Evolutionary conservation across 2,329 filamentous ascomycete species (phyloP), one percentile per base, ranked within the genome.

Genomic region (Arthrobotrys iridis): DNA sequence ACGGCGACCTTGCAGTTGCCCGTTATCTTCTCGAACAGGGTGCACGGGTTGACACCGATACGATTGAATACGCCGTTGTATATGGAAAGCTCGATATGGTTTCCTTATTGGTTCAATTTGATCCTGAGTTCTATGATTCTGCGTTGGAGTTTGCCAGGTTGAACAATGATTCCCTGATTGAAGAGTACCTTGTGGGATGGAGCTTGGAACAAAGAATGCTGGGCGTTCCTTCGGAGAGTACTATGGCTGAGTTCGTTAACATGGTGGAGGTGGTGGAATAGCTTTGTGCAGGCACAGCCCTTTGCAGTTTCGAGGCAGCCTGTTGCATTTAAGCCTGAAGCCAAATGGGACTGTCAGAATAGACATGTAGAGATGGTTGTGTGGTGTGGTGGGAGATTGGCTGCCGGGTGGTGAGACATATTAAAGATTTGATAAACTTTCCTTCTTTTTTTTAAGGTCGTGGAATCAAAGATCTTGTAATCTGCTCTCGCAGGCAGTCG

Each of bases 11-110:
- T 1, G 45, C 46, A 10, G 8, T 35, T 5, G 62, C 62, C 13
- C 62, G 62, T 3, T 45, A 55, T 7, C 35, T 65, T 33, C 45
- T 65, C 2, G 46, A 55, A 11, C 45, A 57, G 30, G 62, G 45
- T 3, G 46, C 40, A 11, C 15, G 6, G 7, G n/a, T 48, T 10
- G 40, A 63, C 15, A 8, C 1, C 6, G n/a, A 35, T 4, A 30
- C 43, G 15, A 26, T 45, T 2, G 4, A 24, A n/a, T 45, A 55
- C 15, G 15, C 46, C 3, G 26, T 65, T n/a, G 4, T 1, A 7
- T 41, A 22, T 2, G 45, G 33, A 4, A 46, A 46, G 1, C n/a
- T 65, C 2, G 60, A 65, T 20, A 65, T 55, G 60, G 60, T 55
- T 15, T 55, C 60, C 22, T 20, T 65, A 11, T n/a, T 65, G 1